Evolutionary conservation across 148 eudicot species (phyloP), one percentile per base, ranked within the genome.

Genomic region (Polygonum aviculare): DNA sequence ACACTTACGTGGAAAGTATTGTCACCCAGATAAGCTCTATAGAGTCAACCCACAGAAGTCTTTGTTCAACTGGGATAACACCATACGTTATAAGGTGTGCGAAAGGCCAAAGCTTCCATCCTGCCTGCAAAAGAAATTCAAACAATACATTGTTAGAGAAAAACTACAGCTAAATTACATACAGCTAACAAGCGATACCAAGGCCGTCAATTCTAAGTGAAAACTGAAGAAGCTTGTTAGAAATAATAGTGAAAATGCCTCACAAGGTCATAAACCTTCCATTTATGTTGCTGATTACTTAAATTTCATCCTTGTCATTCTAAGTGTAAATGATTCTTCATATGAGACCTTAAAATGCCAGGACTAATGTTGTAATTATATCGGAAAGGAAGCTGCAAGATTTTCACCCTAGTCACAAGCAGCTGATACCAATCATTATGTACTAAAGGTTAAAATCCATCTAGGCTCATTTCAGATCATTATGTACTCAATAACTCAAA

Each of bases 1-100:
- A 14, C 22, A 80, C 97, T 90, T 85, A 94, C 98, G 97, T 91
- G 33, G 98, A 94, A 49, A 94, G 95, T 76, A 94, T 92, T 18
- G 98, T 94, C 78, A 94, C 97, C 98, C 98, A 94, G 62, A 94
- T 84, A 63, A 94, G 96, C 83, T 94, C 98, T 33, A 94, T 88
- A 50, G 94, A 94, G 77, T 94, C 98, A 73, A 94, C 98, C 97
- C 98, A 94, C 40, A 92, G 95, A 80, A 94, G 95, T 83, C 98
- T 87, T 87, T 94, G 97, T 78, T 94, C 92, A 12, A 94, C 87
- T 10, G 98, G 98, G 81, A 94, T 67, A 55, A 94, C 82, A 70
- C 97, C 98, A 50, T 94, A 94, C 1, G 98, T 94, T 49, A 92
- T 83, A 40, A 94, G 82, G 77, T 94, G 98, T 38, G 98, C 98